Evolutionary conservation across 305 asterid species (phyloP), one percentile per base, ranked within the genome.

Genomic region (Fraxinus baroniana): DNA sequence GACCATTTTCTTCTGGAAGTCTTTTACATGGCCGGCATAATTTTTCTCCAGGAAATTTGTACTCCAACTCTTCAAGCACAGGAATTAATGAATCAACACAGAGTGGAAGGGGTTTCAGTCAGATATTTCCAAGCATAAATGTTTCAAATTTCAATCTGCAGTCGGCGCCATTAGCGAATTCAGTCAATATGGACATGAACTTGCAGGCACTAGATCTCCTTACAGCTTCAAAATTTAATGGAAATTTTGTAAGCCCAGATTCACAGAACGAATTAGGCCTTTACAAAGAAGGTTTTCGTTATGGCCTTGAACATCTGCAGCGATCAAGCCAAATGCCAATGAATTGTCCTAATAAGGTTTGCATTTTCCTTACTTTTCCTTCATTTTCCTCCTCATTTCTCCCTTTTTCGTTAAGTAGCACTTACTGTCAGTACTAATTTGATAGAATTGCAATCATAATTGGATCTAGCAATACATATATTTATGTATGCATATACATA

Each of bases 201-300:
- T 83, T 90, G 72, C 90, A 90, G 80, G 92, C 94, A 0, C 73
- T 92, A 73, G 97, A 95, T 95, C 95, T 93, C 37, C 83, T 91
- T 24, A 87, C 91, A 55, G 87, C 97, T 35, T 83, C 94, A 36
- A 86, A 92, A 87, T 86, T 88, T 76, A 79, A 82, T 74, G 96
- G 89, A 36, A 82, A 80, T 10, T 88, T 87, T 57, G 18, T 52
- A 10, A 77, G 57, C 39, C 86, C 39, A 12, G 72, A 85, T 35
- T 70, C 86, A 17, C 85, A 87, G 6, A 83, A 82, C 77, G 90
- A 86, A 36, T 77, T 84, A 57, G 90, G 86, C 12, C 18, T 82
- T 26, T 79, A 78, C 12, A 82, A 82, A 66, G 85, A 83, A 83
- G 86, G 82, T 18, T 71, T 83, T 49, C 76, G 84, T 60, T 85